Evolutionary conservation across 495 filamentous ascomycete species (phyloP).

Genomic region (Trichoderma virens): DNA sequence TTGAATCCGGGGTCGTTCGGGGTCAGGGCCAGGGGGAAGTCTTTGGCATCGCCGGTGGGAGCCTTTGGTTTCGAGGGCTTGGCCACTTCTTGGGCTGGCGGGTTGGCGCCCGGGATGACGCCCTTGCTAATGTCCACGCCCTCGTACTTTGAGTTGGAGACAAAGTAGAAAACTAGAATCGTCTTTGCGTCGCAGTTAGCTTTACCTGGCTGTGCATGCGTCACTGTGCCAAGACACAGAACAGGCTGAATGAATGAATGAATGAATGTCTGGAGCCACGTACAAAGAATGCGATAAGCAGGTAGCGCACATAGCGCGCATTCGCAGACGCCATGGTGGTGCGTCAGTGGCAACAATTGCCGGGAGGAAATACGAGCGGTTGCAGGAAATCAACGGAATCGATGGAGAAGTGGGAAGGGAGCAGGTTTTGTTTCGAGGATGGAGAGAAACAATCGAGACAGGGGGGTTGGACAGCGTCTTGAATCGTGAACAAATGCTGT

Average conservation of each 20-base stretch:
- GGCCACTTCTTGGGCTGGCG: not conserved
- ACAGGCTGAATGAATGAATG: too few relatives aligned
- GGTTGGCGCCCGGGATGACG: not conserved
- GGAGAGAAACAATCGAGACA: not conserved
- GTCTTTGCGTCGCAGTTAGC: constrained; percentile 37
- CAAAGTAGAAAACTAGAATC: constrained; percentile 68
- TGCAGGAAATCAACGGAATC: not conserved
- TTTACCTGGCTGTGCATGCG: too few relatives aligned
- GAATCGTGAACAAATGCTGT: constrained; percentile 2
- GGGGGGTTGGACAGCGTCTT: not conserved
- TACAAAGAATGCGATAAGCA: constrained; percentile 81
- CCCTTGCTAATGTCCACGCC: constrained; percentile 15
- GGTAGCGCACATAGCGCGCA: constrained; percentile 74
- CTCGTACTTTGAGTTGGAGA: constrained; percentile 59
- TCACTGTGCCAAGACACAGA: too few relatives aligned
- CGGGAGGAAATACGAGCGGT: not conserved
- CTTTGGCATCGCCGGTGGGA: constrained; percentile 16
- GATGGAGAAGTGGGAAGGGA: not conserved
- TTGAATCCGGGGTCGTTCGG: constrained; percentile 39
- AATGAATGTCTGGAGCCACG: constrained; percentile 23
- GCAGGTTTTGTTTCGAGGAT: not conserved
- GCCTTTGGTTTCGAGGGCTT: not conserved
- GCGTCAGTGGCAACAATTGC: not conserved
- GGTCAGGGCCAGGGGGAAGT: constrained; percentile 37
- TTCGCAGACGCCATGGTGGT: constrained; percentile 57